Evolutionary conservation across 108 stramenopile genomes (phyloP).

Genomic region (Cyclotella atomus): DNA sequence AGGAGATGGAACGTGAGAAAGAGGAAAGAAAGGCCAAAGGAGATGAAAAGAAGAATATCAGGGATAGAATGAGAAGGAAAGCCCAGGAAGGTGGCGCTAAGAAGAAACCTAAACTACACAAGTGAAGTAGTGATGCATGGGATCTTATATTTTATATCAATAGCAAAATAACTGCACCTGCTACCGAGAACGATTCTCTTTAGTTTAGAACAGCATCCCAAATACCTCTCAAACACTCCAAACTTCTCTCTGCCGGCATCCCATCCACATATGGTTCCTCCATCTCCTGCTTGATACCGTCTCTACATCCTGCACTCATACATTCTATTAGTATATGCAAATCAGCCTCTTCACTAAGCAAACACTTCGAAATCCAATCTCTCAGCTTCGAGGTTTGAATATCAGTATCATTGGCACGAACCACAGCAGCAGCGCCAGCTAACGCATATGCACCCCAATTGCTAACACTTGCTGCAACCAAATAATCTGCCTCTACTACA

Average conservation of each 20-base stretch:
- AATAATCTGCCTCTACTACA: slow-evolving; percentile 63
- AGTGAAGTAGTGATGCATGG: too few species aligned
- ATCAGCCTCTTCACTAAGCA: slow-evolving; percentile 64
- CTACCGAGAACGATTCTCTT: too few species aligned
- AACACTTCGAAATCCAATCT: slow-evolving; percentile 51
- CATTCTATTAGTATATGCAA: slow-evolving; percentile 55
- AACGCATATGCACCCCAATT: slow-evolving; percentile 92
- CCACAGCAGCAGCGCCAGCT: slow-evolving; percentile 60
- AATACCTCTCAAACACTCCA: slow-evolving; percentile 68
- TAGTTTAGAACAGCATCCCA: slow-evolving; percentile 25
- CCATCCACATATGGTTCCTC: slow-evolving; percentile 79
- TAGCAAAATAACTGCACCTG: too few species aligned
- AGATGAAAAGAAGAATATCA: slow-evolving; percentile 34
- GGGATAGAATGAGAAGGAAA: slow-evolving; percentile 61
- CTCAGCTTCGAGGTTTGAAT: too few species aligned
- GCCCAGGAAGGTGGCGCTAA: slow-evolving; percentile 6
- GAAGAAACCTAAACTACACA: background rate
- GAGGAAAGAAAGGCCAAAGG: slow-evolving; percentile 58
- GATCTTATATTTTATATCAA: too few species aligned
- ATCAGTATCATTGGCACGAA: slow-evolving; percentile 14
- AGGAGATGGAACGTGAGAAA: slow-evolving; percentile 50
- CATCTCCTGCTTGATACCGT: slow-evolving; percentile 70
- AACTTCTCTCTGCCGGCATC: slow-evolving; percentile 69
- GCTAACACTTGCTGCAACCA: slow-evolving; percentile 81
- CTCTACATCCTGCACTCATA: slow-evolving; percentile 65